Evolutionary conservation across 2,329 filamentous ascomycete species (phyloP).

Genomic region (Hymenotorrendiella dingleyae): DNA sequence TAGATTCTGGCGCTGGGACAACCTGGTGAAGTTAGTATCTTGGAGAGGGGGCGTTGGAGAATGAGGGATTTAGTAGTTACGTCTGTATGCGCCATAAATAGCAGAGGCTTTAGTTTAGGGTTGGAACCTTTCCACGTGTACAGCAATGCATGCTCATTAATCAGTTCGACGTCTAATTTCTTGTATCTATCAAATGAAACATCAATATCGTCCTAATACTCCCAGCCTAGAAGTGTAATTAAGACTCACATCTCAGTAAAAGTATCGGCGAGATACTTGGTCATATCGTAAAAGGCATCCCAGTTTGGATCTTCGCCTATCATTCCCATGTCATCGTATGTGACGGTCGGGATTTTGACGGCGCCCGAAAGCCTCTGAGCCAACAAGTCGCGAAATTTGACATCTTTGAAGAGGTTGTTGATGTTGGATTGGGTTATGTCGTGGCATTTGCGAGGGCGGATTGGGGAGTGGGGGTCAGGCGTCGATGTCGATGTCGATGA

Average conservation of each 20-base stretch:
- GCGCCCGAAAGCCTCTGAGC: constrained; percentile 38
- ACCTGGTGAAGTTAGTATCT: too few species aligned
- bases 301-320: constrained; percentile 50
- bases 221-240: too few species aligned
- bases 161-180: constrained; percentile 31
- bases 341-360: constrained; percentile 48
- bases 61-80: too few species aligned
- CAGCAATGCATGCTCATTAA: constrained; percentile 57
- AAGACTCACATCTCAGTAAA: constrained; percentile 46
- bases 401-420: constrained; percentile 11
- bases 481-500: too few species aligned
- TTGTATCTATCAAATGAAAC: too few species aligned
- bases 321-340: constrained; percentile 49
- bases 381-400: constrained; percentile 18
- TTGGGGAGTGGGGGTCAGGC: too few species aligned
- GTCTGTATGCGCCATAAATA: constrained; percentile 52
- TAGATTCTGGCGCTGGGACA: constrained; percentile 42
- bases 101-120: constrained; percentile 44
- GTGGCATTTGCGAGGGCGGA: too few species aligned
- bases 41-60: too few species aligned
- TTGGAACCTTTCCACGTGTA: constrained; percentile 54
- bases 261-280: constrained; percentile 40
- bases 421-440: constrained; percentile 11
- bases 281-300: constrained; percentile 46
- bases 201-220: too few species aligned